A percentile compares a stretch with the other conserved stretches of the same genome.
phyloP scores from a whole-genome alignment of 305 asterid genomes.

The Fraxinus paxiana region DNA sequence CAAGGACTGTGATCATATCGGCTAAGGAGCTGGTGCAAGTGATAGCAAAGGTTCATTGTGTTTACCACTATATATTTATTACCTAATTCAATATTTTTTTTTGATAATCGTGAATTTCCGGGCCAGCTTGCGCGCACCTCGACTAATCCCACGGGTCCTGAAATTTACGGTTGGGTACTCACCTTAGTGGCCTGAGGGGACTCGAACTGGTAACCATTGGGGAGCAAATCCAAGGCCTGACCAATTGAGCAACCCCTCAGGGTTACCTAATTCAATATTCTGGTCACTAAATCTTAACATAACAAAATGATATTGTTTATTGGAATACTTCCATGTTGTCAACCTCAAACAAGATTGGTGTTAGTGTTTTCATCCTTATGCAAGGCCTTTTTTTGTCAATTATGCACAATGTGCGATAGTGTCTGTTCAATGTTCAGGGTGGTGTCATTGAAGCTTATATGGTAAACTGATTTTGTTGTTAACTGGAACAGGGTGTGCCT shows the following conservation, averaged over 20 bases:
- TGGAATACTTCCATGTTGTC: not conserved
- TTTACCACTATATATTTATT: not conserved
- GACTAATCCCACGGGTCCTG: too few relatives aligned
- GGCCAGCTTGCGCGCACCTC: too few relatives aligned
- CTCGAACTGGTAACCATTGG: too few relatives aligned
- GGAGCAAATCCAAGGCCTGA: too few relatives aligned
- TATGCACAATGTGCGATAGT: not conserved
- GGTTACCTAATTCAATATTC: not conserved
- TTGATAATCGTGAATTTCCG: too few relatives aligned
- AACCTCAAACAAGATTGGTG: conserved; percentile 14
- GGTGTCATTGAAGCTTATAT: conserved; percentile 3
- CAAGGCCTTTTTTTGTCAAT: not conserved
- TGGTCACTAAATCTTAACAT: not conserved
- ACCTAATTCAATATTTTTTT: not conserved
- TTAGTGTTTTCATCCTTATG: not conserved
- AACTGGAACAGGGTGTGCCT: conserved; percentile 68
- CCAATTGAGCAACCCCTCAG: too few relatives aligned
- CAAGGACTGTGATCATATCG: conserved; percentile 64
- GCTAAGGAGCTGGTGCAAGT: conserved; percentile 85
- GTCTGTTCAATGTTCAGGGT: not conserved
- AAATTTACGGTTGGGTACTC: too few relatives aligned
- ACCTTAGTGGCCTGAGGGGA: too few relatives aligned
- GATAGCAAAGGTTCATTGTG: conserved; percentile 65
- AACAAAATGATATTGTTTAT: not conserved
- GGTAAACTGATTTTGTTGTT: conserved; percentile 11